Evolutionary conservation across 2,329 filamentous ascomycete genomes (phyloP).

Genomic region (Aspergillus awamori): DNA sequence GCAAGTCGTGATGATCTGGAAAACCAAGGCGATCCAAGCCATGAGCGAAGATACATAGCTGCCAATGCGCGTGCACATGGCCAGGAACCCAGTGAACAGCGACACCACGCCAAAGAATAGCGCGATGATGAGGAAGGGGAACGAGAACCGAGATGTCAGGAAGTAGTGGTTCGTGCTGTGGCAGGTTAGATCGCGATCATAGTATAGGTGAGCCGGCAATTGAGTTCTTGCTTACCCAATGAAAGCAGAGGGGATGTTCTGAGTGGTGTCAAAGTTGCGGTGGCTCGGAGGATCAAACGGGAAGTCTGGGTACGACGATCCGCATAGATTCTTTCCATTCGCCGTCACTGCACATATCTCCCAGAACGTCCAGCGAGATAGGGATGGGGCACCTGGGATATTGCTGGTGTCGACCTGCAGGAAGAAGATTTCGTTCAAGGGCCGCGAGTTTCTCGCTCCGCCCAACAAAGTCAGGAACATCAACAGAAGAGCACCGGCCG

Average conservation of each 20-base stretch:
- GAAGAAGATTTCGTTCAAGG: constrained; percentile 80
- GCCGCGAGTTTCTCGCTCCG: constrained; percentile 57
- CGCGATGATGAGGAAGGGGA: constrained; percentile 84
- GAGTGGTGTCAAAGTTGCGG: constrained; percentile 61
- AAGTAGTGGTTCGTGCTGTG: constrained; percentile 67
- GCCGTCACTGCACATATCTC: constrained; percentile 68
- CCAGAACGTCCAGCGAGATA: constrained; percentile 89
- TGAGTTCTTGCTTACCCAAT: constrained; percentile 48
- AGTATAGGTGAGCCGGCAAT: not conserved
- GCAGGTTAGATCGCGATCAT: not conserved
- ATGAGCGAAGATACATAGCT: constrained; percentile 56
- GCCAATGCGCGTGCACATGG: constrained; percentile 57
- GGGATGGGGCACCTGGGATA: constrained; percentile 67
- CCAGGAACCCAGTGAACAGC: constrained; percentile 50
- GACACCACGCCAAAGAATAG: constrained; percentile 69
- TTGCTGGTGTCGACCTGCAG: constrained; percentile 74
- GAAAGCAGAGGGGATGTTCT: constrained; percentile 58
- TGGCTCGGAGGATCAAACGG: constrained; percentile 63
- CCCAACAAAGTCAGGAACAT: constrained; percentile 68
- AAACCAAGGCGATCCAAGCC: constrained; percentile 57
- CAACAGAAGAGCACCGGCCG: constrained; percentile 64
- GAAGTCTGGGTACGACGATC: constrained; percentile 62
- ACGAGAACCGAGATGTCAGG: constrained; percentile 88
- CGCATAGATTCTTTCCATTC: constrained; percentile 65
- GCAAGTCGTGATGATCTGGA: constrained; percentile 60